Percentiles rank a stretch among this genome's conserved stretches.
Conservation (phyloP, 495 filamentous ascomycete genomes). For the Rostrohypoxylon terebratum region DNA sequence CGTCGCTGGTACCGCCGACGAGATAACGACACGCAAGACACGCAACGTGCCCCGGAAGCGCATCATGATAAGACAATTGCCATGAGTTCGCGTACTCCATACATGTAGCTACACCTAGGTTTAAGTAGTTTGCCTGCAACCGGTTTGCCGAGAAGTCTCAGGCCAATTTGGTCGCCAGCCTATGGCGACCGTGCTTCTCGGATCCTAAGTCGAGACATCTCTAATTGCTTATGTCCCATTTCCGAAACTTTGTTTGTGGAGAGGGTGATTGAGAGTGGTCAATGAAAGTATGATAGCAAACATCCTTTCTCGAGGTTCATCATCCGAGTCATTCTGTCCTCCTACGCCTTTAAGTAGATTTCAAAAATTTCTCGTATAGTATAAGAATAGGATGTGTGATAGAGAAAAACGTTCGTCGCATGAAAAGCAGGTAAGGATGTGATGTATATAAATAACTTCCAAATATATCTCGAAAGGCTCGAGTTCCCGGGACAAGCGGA, state of each 20-base stretch:
- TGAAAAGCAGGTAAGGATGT: neutral
- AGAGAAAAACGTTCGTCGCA: neutral
- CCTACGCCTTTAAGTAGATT: neutral
- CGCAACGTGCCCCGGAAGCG: slow-evolving; percentile 30
- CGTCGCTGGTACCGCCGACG: slow-evolving; percentile 11
- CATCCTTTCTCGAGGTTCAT: slow-evolving; percentile 5
- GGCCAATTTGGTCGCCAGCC: slow-evolving; percentile 37
- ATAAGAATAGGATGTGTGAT: slow-evolving; percentile 14
- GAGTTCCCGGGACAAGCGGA: neutral
- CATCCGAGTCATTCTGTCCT: slow-evolving; percentile 10
- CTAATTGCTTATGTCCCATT: slow-evolving; percentile 38
- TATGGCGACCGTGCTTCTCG: slow-evolving; percentile 16
- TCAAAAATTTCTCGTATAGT: neutral
- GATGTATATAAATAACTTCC: slow-evolving; percentile 13
- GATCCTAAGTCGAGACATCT: slow-evolving; percentile 38
- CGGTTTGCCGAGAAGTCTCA: slow-evolving; percentile 43
- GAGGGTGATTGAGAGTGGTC: neutral
- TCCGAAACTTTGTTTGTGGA: slow-evolving; percentile 35
- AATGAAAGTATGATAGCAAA: slow-evolving; percentile 31
- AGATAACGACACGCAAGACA: slow-evolving; percentile 29
- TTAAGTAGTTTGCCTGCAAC: slow-evolving; percentile 37
- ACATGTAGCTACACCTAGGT: slow-evolving; percentile 23
- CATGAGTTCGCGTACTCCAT: slow-evolving; percentile 40
- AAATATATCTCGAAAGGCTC: slow-evolving; percentile 11
- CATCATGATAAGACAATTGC: slow-evolving; percentile 42